A percentile compares a stretch with the other conserved stretches of the same genome.
Conservation (phyloP, 2,329 filamentous ascomycete genomes). For the Colletotrichum falcatum region DNA sequence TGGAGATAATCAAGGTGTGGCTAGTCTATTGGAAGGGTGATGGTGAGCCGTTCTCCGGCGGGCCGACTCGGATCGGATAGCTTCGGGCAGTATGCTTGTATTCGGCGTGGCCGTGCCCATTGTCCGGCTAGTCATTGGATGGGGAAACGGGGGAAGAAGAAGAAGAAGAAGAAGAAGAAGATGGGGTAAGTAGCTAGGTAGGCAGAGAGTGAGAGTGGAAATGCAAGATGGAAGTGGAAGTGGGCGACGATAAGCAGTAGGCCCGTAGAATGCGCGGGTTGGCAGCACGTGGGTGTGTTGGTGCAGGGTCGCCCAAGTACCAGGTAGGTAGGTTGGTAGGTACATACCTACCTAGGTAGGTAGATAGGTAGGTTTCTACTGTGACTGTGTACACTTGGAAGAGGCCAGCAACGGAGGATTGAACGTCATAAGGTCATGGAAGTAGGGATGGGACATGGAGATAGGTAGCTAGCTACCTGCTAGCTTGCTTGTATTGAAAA, state of each 20-base stretch:
- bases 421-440: background rate
- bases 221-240: background rate
- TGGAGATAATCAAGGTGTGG: slow-evolving; percentile 7
- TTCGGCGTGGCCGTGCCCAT: slow-evolving; percentile 25
- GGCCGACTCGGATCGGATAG: background rate
- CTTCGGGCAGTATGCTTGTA: slow-evolving; percentile 35
- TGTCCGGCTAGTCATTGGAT: too few relatives aligned
- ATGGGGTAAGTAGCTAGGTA: background rate
- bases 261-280: slow-evolving; percentile 13
- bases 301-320: background rate
- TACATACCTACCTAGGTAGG: too few relatives aligned
- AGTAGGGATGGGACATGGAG: background rate
- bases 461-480: too few relatives aligned
- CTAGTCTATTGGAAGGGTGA: background rate
- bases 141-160: background rate
- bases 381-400: background rate
- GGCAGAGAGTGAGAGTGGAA: background rate
- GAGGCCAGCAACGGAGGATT: background rate
- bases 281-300: slow-evolving; percentile 27
- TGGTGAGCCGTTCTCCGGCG: slow-evolving; percentile 6
- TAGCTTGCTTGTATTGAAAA: too few relatives aligned
- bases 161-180: background rate
- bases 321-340: too few relatives aligned
- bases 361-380: too few relatives aligned
- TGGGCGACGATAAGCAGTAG: background rate